Conservation (phyloP, 768 basidiomycete genomes). For the Melanogaster broomeanus region DNA sequence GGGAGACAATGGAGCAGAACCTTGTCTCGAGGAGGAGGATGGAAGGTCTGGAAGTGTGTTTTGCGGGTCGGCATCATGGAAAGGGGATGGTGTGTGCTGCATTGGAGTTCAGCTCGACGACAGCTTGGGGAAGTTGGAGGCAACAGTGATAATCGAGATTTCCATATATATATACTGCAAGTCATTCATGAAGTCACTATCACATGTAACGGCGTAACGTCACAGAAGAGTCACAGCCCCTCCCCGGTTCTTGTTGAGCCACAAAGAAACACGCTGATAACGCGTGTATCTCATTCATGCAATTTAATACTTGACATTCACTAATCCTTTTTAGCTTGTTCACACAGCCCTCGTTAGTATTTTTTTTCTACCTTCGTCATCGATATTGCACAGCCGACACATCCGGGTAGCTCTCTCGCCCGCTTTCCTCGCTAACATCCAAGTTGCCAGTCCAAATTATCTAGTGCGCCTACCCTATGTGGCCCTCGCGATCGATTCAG, state of each 20-base stretch:
- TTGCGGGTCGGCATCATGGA: conserved; percentile 14
- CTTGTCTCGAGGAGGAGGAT: not conserved
- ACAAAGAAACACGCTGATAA: not conserved
- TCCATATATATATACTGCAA: conserved; percentile 28
- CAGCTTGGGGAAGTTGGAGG: conserved; percentile 17
- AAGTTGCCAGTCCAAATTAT: too few species aligned
- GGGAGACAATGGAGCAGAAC: not conserved
- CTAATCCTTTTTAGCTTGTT: not conserved
- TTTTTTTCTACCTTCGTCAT: not conserved
- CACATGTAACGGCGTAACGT: conserved; percentile 1
- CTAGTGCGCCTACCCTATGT: too few species aligned
- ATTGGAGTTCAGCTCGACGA: conserved; percentile 10
- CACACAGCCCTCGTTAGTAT: not conserved
- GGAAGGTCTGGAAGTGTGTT: not conserved
- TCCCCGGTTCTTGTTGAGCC: too few species aligned
- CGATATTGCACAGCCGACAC: not conserved
- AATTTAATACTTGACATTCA: not conserved
- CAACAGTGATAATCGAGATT: conserved; percentile 34
- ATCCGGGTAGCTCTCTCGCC: too few species aligned
- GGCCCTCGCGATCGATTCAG: too few species aligned
- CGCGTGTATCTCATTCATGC: conserved; percentile 1
- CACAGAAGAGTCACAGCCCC: not conserved
- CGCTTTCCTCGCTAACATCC: not conserved
- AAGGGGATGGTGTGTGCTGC: conserved; percentile 17
- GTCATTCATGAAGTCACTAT: conserved; percentile 26